Base-by-base conservation (phyloP, 495 filamentous ascomycete genomes). In the Eremomyces bilateralis region DNA sequence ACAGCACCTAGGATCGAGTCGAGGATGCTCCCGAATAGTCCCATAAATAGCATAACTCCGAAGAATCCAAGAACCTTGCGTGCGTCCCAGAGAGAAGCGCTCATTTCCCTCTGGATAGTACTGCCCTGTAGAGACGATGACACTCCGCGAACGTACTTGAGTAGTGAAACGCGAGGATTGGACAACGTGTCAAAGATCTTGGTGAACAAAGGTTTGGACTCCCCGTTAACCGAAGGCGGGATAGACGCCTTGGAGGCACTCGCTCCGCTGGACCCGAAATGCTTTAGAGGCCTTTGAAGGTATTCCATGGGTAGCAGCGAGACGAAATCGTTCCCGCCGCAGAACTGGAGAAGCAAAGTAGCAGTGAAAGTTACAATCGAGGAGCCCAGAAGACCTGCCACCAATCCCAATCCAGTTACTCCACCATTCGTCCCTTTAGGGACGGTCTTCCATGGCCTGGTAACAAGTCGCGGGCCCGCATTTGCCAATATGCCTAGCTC, bases 361-460 rank as follows among this genome's bases (percentile, higher is more conserved):
- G 80, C 62, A 1, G 73, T 64, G 4, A 68, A 43, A 1, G 76
- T 76, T 29, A 93, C 66, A 4, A 76, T 62, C 29, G 75, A 65
- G 4, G 80, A 71, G 1, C 88, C 88, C 0, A 76, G 47, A 15
- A 79, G 48, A 1, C 84, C 88, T 1, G 82, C 82, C 0, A 60
- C 46, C 0, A 88, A 57, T 0, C 88, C 88, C 13, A 61, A 57
- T 1, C 66, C 38, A 0, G 82, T 85, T 5, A 97, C 74, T 3
- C 82, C 88, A 15, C 88, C 88, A 48, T 97, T 97, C 18, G 90
- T 95, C 6, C 88, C 88, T 2, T 67, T 69, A 0, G 85, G 83
- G 0, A 94, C 90, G 11, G 70, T 65, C 10, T 84, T 56, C 15
- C 62, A 77, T 16, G 66, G 65, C 18, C 80, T 80, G 3, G 81